phyloP scores from a whole-genome alignment of 768 basidiomycete species.

The Macrolepiota dolichaula region DNA sequence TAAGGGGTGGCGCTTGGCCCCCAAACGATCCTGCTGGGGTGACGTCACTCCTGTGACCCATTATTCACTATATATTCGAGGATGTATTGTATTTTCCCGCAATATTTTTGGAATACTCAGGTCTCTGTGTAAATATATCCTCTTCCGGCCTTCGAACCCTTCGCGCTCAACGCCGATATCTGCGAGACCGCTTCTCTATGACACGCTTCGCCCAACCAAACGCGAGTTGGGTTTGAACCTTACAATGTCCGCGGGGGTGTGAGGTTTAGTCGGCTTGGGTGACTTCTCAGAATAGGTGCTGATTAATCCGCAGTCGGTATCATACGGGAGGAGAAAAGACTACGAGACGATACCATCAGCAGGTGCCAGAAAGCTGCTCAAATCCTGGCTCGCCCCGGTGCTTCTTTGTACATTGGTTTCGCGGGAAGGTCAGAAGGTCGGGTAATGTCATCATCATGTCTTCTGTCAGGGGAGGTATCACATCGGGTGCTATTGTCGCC shows the following conservation, averaged over 20 bases:
- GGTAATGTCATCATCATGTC: neutral
- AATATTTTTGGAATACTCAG: neutral
- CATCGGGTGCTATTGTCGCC: neutral
- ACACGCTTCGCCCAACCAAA: neutral
- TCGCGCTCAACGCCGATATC: neutral
- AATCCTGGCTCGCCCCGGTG: neutral
- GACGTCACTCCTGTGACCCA: neutral
- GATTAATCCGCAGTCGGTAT: neutral
- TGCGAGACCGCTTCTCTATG: neutral
- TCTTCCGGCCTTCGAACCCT: neutral
- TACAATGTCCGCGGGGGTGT: neutral
- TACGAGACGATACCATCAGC: neutral
- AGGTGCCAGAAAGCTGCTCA: neutral
- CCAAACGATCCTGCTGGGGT: neutral
- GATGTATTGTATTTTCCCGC: neutral
- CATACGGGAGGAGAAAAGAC: neutral
- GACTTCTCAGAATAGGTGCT: neutral
- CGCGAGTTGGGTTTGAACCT: neutral
- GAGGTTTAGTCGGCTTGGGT: neutral
- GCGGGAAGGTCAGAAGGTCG: neutral
- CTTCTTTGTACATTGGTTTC: neutral
- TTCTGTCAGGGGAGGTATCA: neutral
- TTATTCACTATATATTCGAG: neutral
- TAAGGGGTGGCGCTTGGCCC: neutral
- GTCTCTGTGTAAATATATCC: neutral